phyloP scores from a whole-genome alignment of 1,284 basidiomycete species.

The Hemileia vastatrix region DNA sequence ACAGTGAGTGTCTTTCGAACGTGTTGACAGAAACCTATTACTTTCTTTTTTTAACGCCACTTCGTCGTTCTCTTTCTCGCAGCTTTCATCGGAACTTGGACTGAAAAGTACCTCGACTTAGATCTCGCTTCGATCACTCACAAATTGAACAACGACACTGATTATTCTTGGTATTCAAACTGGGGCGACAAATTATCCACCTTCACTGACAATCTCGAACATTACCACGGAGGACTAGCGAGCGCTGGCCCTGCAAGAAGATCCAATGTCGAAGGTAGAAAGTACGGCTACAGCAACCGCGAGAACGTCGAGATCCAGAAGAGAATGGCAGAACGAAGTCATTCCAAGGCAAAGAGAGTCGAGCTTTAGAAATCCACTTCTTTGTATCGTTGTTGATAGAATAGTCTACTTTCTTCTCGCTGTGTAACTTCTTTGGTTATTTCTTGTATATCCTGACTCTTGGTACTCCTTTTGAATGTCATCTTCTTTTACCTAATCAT shows the following conservation, averaged over 20 bases:
- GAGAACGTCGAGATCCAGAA: not conserved
- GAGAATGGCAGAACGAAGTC: not conserved
- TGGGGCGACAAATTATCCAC: constrained; percentile 27
- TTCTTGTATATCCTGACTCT: too few relatives aligned
- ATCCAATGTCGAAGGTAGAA: not conserved
- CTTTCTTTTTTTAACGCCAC: too few relatives aligned
- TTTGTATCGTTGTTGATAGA: not conserved
- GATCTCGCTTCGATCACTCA: constrained; percentile 28
- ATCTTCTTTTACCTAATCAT: too few relatives aligned
- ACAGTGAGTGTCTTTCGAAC: too few relatives aligned
- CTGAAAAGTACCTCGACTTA: constrained; percentile 27
- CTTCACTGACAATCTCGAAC: constrained; percentile 30
- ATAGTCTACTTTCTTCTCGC: not conserved
- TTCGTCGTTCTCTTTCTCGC: not conserved
- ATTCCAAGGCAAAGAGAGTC: not conserved
- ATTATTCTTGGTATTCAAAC: constrained; percentile 33
- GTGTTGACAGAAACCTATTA: too few relatives aligned
- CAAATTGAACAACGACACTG: constrained; percentile 29
- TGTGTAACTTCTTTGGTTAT: not conserved
- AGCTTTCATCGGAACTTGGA: constrained; percentile 34
- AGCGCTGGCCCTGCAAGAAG: constrained; percentile 3
- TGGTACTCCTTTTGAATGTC: too few relatives aligned
- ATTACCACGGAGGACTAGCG: constrained; percentile 31
- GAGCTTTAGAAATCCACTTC: not conserved
- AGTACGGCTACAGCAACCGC: not conserved